These are phyloP conservation scores for Fagopyrum esculentum DNA, from an alignment of 148 eudicot genomes.

Conservation along the genomic window DNA sequence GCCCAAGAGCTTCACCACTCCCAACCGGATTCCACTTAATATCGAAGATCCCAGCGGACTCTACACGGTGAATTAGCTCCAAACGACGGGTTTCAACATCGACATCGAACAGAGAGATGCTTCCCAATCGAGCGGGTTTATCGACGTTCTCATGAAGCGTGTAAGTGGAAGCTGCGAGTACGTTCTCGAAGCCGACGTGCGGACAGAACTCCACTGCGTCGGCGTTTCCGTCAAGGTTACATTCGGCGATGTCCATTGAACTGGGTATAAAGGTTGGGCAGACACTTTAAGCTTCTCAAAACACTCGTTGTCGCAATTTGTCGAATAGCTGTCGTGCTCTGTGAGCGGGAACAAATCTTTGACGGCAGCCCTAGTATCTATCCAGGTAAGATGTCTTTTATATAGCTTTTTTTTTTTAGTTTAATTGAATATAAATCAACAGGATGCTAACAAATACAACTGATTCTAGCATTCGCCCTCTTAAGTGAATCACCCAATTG, in stretches of 20 bases:
- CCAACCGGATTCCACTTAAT: constrained; percentile 69
- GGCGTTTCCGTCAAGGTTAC: constrained; percentile 63
- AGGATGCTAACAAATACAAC: too few relatives aligned
- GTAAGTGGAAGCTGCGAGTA: constrained; percentile 79
- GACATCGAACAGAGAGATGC: constrained; percentile 69
- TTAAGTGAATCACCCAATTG: neutral
- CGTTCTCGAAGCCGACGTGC: constrained; percentile 41
- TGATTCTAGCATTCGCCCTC: neutral
- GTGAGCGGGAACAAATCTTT: neutral
- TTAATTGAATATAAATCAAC: too few relatives aligned
- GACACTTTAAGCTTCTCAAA: neutral
- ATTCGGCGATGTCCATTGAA: constrained; percentile 55
- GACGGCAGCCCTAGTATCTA: neutral
- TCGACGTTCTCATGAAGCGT: constrained; percentile 60
- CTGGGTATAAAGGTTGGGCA: neutral
- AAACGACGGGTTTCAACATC: constrained; percentile 31
- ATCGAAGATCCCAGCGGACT: constrained; percentile 80
- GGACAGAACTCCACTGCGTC: constrained; percentile 95
- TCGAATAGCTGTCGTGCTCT: constrained; percentile 37
- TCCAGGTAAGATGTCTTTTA: too few relatives aligned
- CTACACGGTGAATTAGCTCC: constrained; percentile 38
- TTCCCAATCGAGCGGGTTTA: constrained; percentile 52
- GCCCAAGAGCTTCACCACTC: constrained; percentile 19
- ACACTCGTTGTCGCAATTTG: constrained; percentile 31
- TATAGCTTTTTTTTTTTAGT: too few relatives aligned